These are phyloP conservation scores for Boletus pseudopeckii DNA, from an alignment of 768 basidiomycete species.

Conservation along the genomic window DNA sequence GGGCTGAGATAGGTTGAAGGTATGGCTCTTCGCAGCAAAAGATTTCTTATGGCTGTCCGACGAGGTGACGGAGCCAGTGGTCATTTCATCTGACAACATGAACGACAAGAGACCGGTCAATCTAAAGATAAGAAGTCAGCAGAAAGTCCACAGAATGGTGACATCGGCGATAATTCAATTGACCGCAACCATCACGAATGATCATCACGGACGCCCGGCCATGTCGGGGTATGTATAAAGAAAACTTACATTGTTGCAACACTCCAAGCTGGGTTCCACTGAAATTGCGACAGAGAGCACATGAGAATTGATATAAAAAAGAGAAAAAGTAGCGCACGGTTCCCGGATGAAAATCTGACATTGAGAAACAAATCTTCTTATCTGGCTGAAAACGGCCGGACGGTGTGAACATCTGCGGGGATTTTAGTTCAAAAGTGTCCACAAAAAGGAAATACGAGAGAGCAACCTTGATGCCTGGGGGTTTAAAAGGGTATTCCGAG, in stretches of 20 bases:
- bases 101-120: slow-evolving; percentile 91
- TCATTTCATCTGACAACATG: slow-evolving; percentile 96
- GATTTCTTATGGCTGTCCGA: slow-evolving; percentile 73
- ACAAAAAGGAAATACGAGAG: not conserved
- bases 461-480: slow-evolving; percentile 90
- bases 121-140: slow-evolving; percentile 39
- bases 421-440: slow-evolving; percentile 6
- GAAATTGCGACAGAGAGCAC: not conserved
- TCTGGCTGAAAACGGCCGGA: slow-evolving; percentile 89
- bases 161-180: slow-evolving; percentile 11
- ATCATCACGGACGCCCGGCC: slow-evolving; percentile 7
- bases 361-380: slow-evolving; percentile 96
- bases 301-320: slow-evolving; percentile 3
- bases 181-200: slow-evolving; percentile 14
- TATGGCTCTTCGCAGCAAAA: slow-evolving; percentile 77
- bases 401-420: slow-evolving; percentile 80
- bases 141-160: not conserved
- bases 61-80: slow-evolving; percentile 86
- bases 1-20: slow-evolving; percentile 77
- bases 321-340: slow-evolving; percentile 50
- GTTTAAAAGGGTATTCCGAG: slow-evolving; percentile 93
- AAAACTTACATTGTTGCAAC: slow-evolving; percentile 83
- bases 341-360: slow-evolving; percentile 94
- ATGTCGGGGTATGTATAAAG: slow-evolving; percentile 1
- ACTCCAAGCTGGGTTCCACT: slow-evolving; percentile 98